phyloP scores from a whole-genome alignment of 257 asterid species.

The Coffea canephora region DNA sequence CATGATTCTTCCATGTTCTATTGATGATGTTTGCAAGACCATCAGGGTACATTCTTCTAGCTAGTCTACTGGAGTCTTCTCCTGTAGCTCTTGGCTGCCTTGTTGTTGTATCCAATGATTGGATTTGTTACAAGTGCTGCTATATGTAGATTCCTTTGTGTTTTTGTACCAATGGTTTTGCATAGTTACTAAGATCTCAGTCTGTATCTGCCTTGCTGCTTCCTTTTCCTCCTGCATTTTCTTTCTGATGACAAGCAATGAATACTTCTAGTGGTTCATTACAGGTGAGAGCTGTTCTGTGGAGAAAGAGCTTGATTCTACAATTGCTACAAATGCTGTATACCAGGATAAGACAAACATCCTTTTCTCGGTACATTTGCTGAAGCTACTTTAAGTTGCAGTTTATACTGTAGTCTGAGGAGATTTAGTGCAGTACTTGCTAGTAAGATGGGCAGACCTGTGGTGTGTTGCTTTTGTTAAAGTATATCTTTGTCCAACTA shows the following conservation, averaged over 20 bases:
- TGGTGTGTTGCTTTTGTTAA: neutral
- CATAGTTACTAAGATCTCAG: neutral
- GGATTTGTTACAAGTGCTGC: neutral
- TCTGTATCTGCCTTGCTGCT: neutral
- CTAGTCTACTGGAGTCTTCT: neutral
- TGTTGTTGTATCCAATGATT: neutral
- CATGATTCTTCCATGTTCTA: neutral
- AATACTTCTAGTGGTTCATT: constrained; percentile 29
- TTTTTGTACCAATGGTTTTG: neutral
- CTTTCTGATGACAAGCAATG: constrained; percentile 20
- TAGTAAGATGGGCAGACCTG: neutral
- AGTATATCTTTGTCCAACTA: too few species aligned
- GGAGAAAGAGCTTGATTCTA: constrained; percentile 82
- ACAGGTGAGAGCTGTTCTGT: constrained; percentile 98
- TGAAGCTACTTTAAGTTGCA: constrained; percentile 21
- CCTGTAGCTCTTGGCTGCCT: neutral
- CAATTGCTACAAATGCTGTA: constrained; percentile 80
- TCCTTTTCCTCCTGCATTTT: constrained; percentile 6
- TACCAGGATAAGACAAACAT: constrained; percentile 97
- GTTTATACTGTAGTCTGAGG: neutral
- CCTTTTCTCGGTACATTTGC: constrained; percentile 83
- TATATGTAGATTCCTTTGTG: neutral
- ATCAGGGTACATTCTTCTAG: neutral
- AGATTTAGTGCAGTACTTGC: neutral
- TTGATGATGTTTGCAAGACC: neutral